Base-by-base conservation (phyloP, 2,329 filamentous ascomycete species). In the Clarireedia monteithiana region DNA sequence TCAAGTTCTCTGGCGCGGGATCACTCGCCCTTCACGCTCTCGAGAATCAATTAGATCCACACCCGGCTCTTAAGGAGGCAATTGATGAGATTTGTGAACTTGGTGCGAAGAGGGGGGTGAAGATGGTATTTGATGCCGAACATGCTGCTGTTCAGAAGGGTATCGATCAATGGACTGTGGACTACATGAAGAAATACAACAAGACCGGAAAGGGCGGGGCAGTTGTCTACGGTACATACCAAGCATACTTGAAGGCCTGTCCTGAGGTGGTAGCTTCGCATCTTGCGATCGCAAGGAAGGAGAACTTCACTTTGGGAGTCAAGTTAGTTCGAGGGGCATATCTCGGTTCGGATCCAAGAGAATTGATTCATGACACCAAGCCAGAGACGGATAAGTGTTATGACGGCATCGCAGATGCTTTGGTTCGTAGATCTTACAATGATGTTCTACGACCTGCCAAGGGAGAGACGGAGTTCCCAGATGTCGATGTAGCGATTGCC, bases 121-220 rank as follows among this genome's bases (percentile, higher is more conserved):
- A 82, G 3, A 77, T 96, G 1, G 80, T 95, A 2, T 89, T 95
- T 60, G 89, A 95, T 60, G 91, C 90, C 1, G 91, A 96, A 72
- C 89, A 95, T 70, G 84, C 85, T 56, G 79, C 81, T 55, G 79
- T 94, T 30, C 89, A 95, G 72, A 74, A 79, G 5, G 89, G 89
- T 6, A 92, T 95, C 59, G 86, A 94, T 68, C 79, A 82, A 63
- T 92, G 90, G 86, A 89, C 85, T 5, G 71, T 94, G 50, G 73
- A 79, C n/a, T 86, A 90, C 63, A 88, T 91, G 75, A 80, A 82
- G 64, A 83, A 81, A 67, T 91, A 88, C 75, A 95, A 95, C 73
- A 80, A 75, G 59, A 74, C 71, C 6, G 73, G 71, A 0, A 65
- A 71, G 1, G 79, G 79, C 34, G 76, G 78, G 53, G 85, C 88